Conservation (phyloP, 148 eudicot species). For the Dysphania ambrosioides region DNA sequence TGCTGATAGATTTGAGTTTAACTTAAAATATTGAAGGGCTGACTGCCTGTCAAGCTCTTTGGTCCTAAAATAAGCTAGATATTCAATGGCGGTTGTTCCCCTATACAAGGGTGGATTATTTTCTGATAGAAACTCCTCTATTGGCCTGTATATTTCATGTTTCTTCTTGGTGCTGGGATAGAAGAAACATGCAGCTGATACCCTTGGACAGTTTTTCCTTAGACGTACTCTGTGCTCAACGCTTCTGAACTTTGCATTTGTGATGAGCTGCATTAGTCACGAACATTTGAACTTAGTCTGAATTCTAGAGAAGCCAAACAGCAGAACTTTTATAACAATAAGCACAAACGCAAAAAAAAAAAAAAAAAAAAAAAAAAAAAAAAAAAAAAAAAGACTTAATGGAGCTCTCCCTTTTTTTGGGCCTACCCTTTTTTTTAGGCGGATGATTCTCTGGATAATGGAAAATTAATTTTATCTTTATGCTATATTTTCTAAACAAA, state of each 20-base stretch:
- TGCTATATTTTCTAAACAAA: too few species aligned
- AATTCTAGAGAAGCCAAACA: too few species aligned
- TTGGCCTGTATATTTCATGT: slow-evolving; percentile 38
- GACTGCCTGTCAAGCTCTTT: slow-evolving; percentile 58
- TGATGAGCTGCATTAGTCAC: slow-evolving; percentile 49
- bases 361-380: too few species aligned
- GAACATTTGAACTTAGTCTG: slow-evolving; percentile 4
- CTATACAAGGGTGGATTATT: slow-evolving; percentile 46
- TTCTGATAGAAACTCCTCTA: slow-evolving; percentile 48
- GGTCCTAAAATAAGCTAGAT: slow-evolving; percentile 43
- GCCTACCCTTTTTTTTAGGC: too few species aligned
- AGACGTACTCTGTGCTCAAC: slow-evolving; percentile 81
- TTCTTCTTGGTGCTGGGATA: slow-evolving; percentile 53
- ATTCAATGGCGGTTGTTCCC: slow-evolving; percentile 40
- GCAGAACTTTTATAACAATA: too few species aligned
- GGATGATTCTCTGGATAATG: too few species aligned
- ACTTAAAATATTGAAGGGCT: slow-evolving; percentile 56
- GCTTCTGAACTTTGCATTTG: slow-evolving; percentile 78
- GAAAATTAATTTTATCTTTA: too few species aligned
- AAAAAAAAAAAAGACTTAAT: too few species aligned
- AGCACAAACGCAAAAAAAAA: too few species aligned
- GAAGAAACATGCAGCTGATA: slow-evolving; percentile 72
- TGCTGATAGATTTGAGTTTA: background rate
- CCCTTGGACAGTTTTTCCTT: slow-evolving; percentile 50
- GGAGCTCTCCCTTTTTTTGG: too few species aligned